A percentile compares a stretch with the other conserved stretches of the same genome.
Conservation (phyloP, 768 basidiomycete genomes). For the Amanita inopinata region DNA sequence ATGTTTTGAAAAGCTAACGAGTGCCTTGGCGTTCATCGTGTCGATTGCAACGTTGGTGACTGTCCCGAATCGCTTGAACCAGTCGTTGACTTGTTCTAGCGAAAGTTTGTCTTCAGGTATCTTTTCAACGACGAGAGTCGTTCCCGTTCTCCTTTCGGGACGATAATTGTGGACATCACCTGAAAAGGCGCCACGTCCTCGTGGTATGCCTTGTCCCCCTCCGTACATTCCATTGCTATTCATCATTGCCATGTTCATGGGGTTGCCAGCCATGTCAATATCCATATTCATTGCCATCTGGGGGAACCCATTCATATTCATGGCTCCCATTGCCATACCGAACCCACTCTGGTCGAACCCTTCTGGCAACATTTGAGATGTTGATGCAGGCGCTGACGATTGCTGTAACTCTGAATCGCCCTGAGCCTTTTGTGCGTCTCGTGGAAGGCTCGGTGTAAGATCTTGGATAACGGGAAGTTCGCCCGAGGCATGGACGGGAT, state of each 20-base stretch:
- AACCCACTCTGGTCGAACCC: conserved; percentile 10
- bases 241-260: not conserved
- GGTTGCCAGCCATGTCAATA: conserved; percentile 15
- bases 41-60: conserved; percentile 92
- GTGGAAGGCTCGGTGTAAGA: conserved; percentile 49
- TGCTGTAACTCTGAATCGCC: conserved; percentile 19
- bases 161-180: conserved; percentile 60
- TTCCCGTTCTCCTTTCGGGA: conserved; percentile 57
- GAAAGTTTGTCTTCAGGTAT: conserved; percentile 80
- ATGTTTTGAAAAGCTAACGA: conserved; percentile 81
- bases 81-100: conserved; percentile 68
- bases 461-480: conserved; percentile 82
- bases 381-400: conserved; percentile 14
- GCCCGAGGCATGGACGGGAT: conserved; percentile 40
- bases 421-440: conserved; percentile 20
- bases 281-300: conserved; percentile 14
- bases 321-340: conserved; percentile 8
- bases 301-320: conserved; percentile 13
- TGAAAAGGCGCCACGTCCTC: conserved; percentile 50
- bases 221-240: conserved; percentile 19
- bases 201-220: conserved; percentile 31
- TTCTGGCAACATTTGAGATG: conserved; percentile 9
- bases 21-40: conserved; percentile 57
- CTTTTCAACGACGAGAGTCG: conserved; percentile 88
- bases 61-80: conserved; percentile 89